These are phyloP conservation scores for Kurtzmaniella quercitrusa DNA, from an alignment of 1,139 yeast genomes.

Conservation along the genomic window DNA sequence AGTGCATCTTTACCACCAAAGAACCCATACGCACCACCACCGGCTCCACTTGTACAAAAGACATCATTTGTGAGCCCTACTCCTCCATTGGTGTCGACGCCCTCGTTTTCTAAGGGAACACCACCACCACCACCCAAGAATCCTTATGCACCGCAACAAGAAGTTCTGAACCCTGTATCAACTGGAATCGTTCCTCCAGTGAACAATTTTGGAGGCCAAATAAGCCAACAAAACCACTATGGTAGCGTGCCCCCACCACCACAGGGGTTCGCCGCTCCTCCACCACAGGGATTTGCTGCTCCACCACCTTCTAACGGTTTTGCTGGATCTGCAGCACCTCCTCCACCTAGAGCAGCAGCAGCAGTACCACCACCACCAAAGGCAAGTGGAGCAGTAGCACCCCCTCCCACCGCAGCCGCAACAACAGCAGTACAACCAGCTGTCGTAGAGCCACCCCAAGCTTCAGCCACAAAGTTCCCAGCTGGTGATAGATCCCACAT, in stretches of 20 bases:
- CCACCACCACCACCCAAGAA: slow-evolving; percentile 22
- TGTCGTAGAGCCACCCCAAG: slow-evolving; percentile 10
- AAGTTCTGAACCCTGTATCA: slow-evolving; percentile 9
- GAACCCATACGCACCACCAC: slow-evolving; percentile 42
- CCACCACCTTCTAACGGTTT: slow-evolving; percentile 8
- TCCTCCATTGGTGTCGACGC: slow-evolving; percentile 8
- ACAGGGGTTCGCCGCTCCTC: slow-evolving; percentile 14
- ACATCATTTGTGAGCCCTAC: slow-evolving; percentile 4
- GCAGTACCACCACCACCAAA: slow-evolving; percentile 11
- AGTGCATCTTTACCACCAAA: slow-evolving; percentile 11
- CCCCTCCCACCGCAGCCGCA: slow-evolving; percentile 18
- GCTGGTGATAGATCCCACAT: slow-evolving; percentile 72
- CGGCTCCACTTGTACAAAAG: slow-evolving; percentile 12
- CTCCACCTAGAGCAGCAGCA: slow-evolving; percentile 12
- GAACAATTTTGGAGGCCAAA: slow-evolving; percentile 12
- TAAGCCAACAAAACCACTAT: neutral
- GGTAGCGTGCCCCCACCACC: slow-evolving; percentile 5
- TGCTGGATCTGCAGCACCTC: slow-evolving; percentile 12
- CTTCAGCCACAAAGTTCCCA: slow-evolving; percentile 45
- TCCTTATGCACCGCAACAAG: slow-evolving; percentile 33
- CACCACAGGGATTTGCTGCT: slow-evolving; percentile 43
- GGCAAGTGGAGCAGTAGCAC: slow-evolving; percentile 15
- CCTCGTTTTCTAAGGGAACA: slow-evolving; percentile 12
- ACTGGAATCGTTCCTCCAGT: slow-evolving; percentile 13
- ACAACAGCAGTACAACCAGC: slow-evolving; percentile 12